A percentile compares a stretch with the other conserved stretches of the same genome.
Conservation (phyloP, 371 early-diverging fungal species). For the Choanephora cucurbitarum region DNA sequence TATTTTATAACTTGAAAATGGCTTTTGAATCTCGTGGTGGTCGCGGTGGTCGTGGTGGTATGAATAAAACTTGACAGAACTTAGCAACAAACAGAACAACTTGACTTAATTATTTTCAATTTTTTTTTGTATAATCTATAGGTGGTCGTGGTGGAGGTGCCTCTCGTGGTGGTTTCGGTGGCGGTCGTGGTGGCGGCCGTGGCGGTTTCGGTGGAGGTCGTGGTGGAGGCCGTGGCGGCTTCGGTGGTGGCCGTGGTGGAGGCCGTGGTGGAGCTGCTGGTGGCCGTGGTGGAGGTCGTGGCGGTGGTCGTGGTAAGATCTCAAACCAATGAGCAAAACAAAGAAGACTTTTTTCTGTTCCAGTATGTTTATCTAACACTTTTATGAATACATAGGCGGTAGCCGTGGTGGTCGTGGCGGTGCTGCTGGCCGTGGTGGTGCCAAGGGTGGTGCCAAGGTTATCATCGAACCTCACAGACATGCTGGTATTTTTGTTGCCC, state of each 20-base stretch:
- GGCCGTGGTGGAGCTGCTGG: constrained; percentile 54
- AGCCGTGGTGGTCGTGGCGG: constrained; percentile 54
- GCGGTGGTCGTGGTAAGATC: constrained; percentile 39
- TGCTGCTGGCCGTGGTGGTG: constrained; percentile 66
- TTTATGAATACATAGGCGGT: constrained; percentile 26
- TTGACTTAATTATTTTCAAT: too few relatives aligned
- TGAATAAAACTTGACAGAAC: too few relatives aligned
- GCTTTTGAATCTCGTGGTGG: constrained; percentile 14
- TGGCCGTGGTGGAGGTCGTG: constrained; percentile 34
- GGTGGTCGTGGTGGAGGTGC: background rate
- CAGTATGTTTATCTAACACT: background rate
- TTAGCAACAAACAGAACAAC: too few relatives aligned
- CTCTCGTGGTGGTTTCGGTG: constrained; percentile 22
- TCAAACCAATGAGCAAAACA: background rate
- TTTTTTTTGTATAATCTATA: too few relatives aligned
- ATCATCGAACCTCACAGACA: constrained; percentile 98
- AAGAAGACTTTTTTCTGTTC: background rate
- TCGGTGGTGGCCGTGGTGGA: constrained; percentile 33
- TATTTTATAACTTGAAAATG: constrained; percentile 1
- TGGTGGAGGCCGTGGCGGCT: constrained; percentile 28
- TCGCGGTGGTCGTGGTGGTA: background rate
- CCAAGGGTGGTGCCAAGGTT: constrained; percentile 89
- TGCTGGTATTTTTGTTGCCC: constrained; percentile 95
- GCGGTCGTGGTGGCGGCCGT: constrained; percentile 12
- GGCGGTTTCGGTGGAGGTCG: constrained; percentile 20